Base-by-base conservation (phyloP, 495 filamentous ascomycete species). In the Penicillium ucsense region DNA sequence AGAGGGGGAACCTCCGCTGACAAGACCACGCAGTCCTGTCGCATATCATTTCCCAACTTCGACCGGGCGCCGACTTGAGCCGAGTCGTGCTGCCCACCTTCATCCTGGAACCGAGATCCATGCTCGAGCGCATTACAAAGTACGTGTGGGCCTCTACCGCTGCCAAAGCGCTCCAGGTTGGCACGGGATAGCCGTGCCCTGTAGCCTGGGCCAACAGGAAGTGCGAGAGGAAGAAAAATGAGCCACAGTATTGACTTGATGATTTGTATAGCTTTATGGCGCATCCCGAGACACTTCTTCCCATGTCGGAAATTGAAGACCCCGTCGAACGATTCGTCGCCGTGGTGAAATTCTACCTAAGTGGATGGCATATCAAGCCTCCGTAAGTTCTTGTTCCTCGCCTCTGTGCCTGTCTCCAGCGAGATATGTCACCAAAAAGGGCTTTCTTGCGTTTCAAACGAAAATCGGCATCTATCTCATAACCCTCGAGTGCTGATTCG, bases 111-210 rank as follows among this genome's bases (percentile, higher is more conserved):
- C 92, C 92, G 4, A 82, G 88, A 59, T 95, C 89, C 51, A 99
- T 99, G 92, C 68, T 99, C 59, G 92, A 99, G 70, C 78, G 92
- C 33, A 99, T 99, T 56, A 99, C 92, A 57, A 99, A 98, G 90
- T 95, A 77, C 45, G 74, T 54, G 3, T 31, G 28, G 8, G 10
- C 27, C 32, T 28, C 27, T 3, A 8, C 27, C 12, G 11, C 43
- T 12, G 31, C 35, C 20, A 5, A 8, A 35, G 20, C 31, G 32
- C 28, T 20, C 20, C 20, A 20, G 20, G 20, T 20, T 20, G 20
- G 20, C 20, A 20, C 20, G 20, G 20, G 20, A 20, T 20, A 2
- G 20, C 20, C 20, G 20, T 20, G 20, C 20, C 20, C 20, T 20
- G 20, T 20, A 20, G 20, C 20, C 20, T 20, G 11, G n/a, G 31